A percentile compares a stretch with the other conserved stretches of the same genome.
phyloP scores from a whole-genome alignment of 2,329 filamentous ascomycete genomes.

The Macrophomina phaseolina region DNA sequence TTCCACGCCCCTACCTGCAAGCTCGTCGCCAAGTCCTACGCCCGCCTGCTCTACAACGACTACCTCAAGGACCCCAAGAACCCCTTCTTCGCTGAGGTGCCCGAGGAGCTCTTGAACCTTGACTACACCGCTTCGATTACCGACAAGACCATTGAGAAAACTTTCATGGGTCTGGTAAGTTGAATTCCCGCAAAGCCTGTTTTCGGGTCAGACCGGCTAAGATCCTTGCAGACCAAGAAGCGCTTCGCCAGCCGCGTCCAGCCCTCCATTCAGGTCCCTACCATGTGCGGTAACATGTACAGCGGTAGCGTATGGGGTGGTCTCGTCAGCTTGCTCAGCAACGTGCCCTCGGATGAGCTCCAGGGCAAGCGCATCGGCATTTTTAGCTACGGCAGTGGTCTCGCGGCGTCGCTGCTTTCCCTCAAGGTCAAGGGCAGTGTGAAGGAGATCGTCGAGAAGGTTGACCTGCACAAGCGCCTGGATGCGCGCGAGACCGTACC shows the following conservation, averaged over 20 bases:
- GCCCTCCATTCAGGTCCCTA: constrained; percentile 57
- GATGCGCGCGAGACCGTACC: constrained; percentile 52
- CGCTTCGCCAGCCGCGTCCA: constrained; percentile 56
- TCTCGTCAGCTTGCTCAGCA: constrained; percentile 55
- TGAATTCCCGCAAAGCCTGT: not conserved
- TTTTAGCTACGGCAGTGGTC: constrained; percentile 60
- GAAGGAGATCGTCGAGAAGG: constrained; percentile 53
- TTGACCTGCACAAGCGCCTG: constrained; percentile 54
- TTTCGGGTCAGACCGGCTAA: constrained; percentile 6
- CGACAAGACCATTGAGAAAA: constrained; percentile 61
- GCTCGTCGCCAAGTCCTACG: constrained; percentile 61
- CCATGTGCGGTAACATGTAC: constrained; percentile 63
- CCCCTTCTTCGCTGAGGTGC: constrained; percentile 57
- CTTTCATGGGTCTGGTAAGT: constrained; percentile 52
- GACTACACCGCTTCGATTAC: constrained; percentile 55
- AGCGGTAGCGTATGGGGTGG: constrained; percentile 58
- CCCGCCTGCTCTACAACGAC: constrained; percentile 59
- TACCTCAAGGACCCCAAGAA: constrained; percentile 54
- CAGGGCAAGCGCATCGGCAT: constrained; percentile 58
- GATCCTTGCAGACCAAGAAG: constrained; percentile 50
- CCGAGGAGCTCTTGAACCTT: constrained; percentile 54
- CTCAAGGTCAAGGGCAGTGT: constrained; percentile 54
- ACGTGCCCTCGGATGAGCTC: constrained; percentile 51
- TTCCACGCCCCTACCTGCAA: constrained; percentile 63
- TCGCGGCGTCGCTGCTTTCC: constrained; percentile 58